Evolutionary conservation across 2,329 filamentous ascomycete species (phyloP), one percentile per base, ranked within the genome.

Genomic region (Dactylellina drechsleri): DNA sequence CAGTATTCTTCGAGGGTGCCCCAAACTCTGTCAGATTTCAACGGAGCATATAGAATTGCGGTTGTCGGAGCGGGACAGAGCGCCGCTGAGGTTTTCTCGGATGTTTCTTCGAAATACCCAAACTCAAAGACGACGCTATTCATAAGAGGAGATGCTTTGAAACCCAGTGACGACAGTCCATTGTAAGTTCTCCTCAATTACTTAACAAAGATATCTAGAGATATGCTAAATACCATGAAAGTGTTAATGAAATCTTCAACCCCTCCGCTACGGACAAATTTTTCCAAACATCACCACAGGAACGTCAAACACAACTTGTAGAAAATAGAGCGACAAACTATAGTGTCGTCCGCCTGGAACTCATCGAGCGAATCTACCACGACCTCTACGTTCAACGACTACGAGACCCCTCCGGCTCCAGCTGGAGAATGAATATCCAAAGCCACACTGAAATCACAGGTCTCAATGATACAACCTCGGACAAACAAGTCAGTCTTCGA

Each of bases 211-310:
- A 47, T 47, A 15, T n/a, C 2, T 12, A 16, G 13, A 15, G n/a
- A 47, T n/a, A 6, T 18, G 16, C 7, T 47, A n/a, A 15, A 47
- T n/a, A 12, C 12, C 23, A 16, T 18, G 56, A 18, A 47, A 93
- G 91, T 79, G 93, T 98, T 79, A 98, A 98, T 82, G 93, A 95
- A 80, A 92, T 98, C 80, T 98, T 98, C 85, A 93, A 98, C 83
- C 94, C 94, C 0, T 89, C 90, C 40, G 91, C 90, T 73, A 89
- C 96, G 31, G 91, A 96, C 81, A 85, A 85, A 52, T 87, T 96
- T 78, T 97, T 89, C 84, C 84, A 87, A 57, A 88, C 90, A 77
- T 84, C 90, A 0, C 83, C 89, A 0, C 84, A 85, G 52, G 85
- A 89, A 76, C 90, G 93, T 57, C 84, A 86, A 36, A 82, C 84